A percentile compares a stretch with the other conserved stretches of the same genome.
Evolutionary conservation across 1,284 basidiomycete genomes (phyloP).

Genomic region (Phaffia rhodozyma): DNA sequence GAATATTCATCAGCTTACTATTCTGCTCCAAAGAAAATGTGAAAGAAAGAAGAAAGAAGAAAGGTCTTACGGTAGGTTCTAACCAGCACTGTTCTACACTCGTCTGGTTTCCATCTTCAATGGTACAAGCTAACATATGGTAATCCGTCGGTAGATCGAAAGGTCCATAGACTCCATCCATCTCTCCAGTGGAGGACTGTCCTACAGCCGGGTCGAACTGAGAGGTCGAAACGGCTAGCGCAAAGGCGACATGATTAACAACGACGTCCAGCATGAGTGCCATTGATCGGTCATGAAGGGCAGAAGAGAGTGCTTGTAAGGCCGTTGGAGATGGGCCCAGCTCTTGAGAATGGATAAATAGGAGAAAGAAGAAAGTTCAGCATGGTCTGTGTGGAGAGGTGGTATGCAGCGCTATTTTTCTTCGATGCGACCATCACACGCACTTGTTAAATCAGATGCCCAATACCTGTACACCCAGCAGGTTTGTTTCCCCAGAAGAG

Average conservation of each 20-base stretch:
- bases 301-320: slow-evolving; percentile 34
- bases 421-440: not conserved
- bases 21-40: not conserved
- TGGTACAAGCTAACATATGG: slow-evolving; percentile 33
- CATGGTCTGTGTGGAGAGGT: no score
- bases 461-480: not conserved
- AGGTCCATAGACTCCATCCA: slow-evolving; percentile 26
- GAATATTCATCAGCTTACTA: not conserved
- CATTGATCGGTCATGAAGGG: slow-evolving; percentile 39
- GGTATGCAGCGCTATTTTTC: not conserved
- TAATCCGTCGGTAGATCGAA: slow-evolving; percentile 32
- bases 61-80: not conserved
- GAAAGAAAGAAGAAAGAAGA: not conserved
- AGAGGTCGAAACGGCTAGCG: slow-evolving; percentile 23
- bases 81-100: slow-evolving; percentile 35
- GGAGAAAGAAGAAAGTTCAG: no score
- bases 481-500: no score
- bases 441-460: not conserved
- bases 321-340: slow-evolving; percentile 21
- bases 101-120: slow-evolving; percentile 35
- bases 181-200: not conserved
- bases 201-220: slow-evolving; percentile 25
- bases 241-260: slow-evolving; percentile 37
- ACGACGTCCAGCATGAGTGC: slow-evolving; percentile 37
- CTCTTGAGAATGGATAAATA: not conserved